Percentiles rank a stretch among this genome's conserved stretches.
Conservation (phyloP, 2,329 filamentous ascomycete genomes). For the Raffaelea albimanens region DNA sequence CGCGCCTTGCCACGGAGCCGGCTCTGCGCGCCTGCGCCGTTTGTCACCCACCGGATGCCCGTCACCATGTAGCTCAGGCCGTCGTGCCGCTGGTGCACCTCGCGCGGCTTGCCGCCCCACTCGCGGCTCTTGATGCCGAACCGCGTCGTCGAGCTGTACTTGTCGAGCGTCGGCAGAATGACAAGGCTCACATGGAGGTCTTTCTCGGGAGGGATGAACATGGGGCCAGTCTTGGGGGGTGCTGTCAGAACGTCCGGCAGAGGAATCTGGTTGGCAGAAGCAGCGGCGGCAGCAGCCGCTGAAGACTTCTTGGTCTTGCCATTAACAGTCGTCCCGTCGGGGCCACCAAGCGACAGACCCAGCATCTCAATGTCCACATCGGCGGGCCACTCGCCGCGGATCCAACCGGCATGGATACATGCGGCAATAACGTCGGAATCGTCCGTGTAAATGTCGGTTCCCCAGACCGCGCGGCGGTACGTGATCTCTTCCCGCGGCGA, state of each 20-base stretch:
- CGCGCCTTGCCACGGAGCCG: conserved; percentile 46
- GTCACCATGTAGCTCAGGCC: conserved; percentile 83
- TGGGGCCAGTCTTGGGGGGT: conserved; percentile 52
- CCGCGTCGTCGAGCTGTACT: conserved; percentile 65
- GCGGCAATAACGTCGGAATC: conserved; percentile 90
- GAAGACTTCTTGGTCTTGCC: conserved; percentile 17
- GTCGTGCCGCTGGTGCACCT: conserved; percentile 46
- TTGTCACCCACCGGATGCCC: conserved; percentile 74
- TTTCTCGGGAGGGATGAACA: conserved; percentile 54
- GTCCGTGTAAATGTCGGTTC: conserved; percentile 89
- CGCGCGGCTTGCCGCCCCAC: conserved; percentile 44
- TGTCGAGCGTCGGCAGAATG: conserved; percentile 68
- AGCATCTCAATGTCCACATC: conserved; percentile 65
- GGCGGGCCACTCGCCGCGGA: conserved; percentile 78
- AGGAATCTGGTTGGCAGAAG: conserved; percentile 8
- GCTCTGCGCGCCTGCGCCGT: conserved; percentile 54
- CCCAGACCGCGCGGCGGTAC: conserved; percentile 73
- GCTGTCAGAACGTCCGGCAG: conserved; percentile 35
- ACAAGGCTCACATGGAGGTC: conserved; percentile 84
- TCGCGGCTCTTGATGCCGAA: conserved; percentile 76
- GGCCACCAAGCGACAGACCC: conserved; percentile 35
- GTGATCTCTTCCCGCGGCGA: conserved; percentile 76
- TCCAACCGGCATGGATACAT: conserved; percentile 87
- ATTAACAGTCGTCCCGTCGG: conserved; percentile 6
- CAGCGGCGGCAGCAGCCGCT: conserved; percentile 5